Percentiles rank a stretch among this genome's conserved stretches.
phyloP scores from a whole-genome alignment of 306 rosid genomes.

The Erythrophleum fordii region DNA sequence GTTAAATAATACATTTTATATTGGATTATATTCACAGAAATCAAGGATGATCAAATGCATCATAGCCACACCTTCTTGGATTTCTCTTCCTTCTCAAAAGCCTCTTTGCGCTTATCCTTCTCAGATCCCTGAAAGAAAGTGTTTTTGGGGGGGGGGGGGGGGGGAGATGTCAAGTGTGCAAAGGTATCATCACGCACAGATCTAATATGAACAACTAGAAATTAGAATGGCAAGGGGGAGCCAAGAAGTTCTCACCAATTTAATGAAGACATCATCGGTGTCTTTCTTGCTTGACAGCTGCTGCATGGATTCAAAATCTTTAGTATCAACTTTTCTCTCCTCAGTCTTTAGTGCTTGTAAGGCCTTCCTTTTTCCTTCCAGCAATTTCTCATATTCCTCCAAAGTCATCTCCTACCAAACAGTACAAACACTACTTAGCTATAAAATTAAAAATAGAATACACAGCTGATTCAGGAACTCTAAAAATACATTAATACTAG shows the following conservation, averaged over 20 bases:
- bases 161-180: not conserved
- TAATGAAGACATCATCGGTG: conserved; percentile 70
- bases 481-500: not conserved
- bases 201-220: not conserved
- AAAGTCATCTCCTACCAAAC: conserved; percentile 85
- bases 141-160: too few relatives aligned
- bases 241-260: conserved; percentile 60
- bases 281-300: conserved; percentile 90
- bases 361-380: conserved; percentile 89
- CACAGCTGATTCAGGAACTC: not conserved
- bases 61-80: conserved; percentile 63
- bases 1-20: not conserved
- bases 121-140: conserved; percentile 74
- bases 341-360: conserved; percentile 73
- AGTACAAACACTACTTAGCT: conserved; percentile 26
- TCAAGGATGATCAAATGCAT: not conserved
- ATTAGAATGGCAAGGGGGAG: not conserved
- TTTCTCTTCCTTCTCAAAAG: conserved; percentile 83
- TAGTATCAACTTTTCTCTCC: conserved; percentile 82
- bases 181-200: not conserved
- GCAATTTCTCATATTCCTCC: conserved; percentile 90
- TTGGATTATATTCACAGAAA: not conserved
- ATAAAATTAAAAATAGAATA: not conserved
- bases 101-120: conserved; percentile 85
- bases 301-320: conserved; percentile 85